These are phyloP conservation scores for Takashimella tepidaria DNA, from an alignment of 1,284 basidiomycete species.

Conservation along the genomic window DNA sequence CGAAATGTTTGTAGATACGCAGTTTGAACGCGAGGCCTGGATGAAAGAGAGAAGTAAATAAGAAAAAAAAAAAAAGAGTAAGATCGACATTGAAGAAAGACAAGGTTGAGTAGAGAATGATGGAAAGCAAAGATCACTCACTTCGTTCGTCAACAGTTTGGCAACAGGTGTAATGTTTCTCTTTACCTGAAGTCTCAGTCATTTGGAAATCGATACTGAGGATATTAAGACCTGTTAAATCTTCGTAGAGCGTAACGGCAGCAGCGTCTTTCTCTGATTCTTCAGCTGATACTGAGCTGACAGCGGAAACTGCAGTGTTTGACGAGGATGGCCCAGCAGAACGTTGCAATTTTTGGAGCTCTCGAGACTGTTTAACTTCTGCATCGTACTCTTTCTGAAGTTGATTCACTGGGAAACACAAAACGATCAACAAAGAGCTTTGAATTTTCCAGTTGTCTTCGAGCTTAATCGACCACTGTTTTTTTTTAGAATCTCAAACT, in stretches of 20 bases:
- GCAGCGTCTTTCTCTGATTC: constrained; percentile 34
- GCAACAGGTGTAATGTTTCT: constrained; percentile 39
- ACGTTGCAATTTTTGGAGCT: constrained; percentile 21
- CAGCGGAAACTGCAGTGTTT: constrained; percentile 6
- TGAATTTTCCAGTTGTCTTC: no score
- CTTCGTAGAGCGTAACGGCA: constrained; percentile 42
- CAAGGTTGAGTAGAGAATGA: no score
- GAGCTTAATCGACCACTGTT: no score
- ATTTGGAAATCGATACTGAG: constrained; percentile 33
- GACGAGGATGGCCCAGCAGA: constrained; percentile 9
- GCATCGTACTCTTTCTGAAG: constrained; percentile 38
- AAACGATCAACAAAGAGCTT: no score
- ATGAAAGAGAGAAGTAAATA: background rate
- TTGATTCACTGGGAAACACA: constrained; percentile 26
- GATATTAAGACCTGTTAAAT: constrained; percentile 40
- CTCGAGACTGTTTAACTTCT: constrained; percentile 38
- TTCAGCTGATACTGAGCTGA: constrained; percentile 2
- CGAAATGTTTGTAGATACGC: constrained; percentile 30
- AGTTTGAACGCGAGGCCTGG: constrained; percentile 45
- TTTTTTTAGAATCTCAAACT: constrained; percentile 12
- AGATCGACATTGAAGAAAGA: no score
- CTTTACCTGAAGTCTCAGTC: constrained; percentile 28
- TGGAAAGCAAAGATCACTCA: constrained; percentile 19
- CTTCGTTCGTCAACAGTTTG: constrained; percentile 35
- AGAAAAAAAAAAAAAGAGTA: background rate